Evolutionary conservation across 1,284 basidiomycete species (phyloP), one percentile per base, ranked within the genome.

Genomic region (Ganoderma sp.): DNA sequence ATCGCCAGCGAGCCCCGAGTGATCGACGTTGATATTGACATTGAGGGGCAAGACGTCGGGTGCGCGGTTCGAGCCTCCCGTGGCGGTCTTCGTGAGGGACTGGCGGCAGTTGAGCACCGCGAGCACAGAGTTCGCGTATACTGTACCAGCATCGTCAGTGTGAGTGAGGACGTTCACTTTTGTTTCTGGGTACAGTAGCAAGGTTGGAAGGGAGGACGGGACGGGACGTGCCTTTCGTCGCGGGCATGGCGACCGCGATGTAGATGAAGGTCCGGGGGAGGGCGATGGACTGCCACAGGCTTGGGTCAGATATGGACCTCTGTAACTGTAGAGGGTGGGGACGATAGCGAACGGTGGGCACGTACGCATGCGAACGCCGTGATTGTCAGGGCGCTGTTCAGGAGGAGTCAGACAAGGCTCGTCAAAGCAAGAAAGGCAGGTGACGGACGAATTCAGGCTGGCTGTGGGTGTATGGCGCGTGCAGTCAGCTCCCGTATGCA

Each of bases 121-220:
- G 19, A 63, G 61, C 6, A 63, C 61, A 48, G 61, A 63, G 34
- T 63, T 63, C 10, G 45, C n/a, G 61, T 63, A 63, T 3, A 50
- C 61, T 63, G 52, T 17, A 7, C 28, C 28, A 32, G 28, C 28
- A 32, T 4, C 28, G 28, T 32, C 28, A 32, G 28, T 32, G 32
- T 32, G 32, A 32, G 32, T 3, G 32, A 32, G 32, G 0, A 50
- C 19, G 43, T 7, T 28, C 25, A 28, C 25, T 1, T 28, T 28
- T 28, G 1, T 28, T 28, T 28, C 25, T 28, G 25, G n/a, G n/a
- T n/a, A n/a, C n/a, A 28, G 25, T 28, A 28, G 25, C 25, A 28
- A 28, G 25, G 25, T 1, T 28, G 25, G 19, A 5, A 32, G 8
- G 37, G 19, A 3, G 4, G 28, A 28, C 25, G 7, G 1, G 45